phyloP scores from a whole-genome alignment of 192 early-diverging fungal species.

The Chytriomyces sp. region DNA sequence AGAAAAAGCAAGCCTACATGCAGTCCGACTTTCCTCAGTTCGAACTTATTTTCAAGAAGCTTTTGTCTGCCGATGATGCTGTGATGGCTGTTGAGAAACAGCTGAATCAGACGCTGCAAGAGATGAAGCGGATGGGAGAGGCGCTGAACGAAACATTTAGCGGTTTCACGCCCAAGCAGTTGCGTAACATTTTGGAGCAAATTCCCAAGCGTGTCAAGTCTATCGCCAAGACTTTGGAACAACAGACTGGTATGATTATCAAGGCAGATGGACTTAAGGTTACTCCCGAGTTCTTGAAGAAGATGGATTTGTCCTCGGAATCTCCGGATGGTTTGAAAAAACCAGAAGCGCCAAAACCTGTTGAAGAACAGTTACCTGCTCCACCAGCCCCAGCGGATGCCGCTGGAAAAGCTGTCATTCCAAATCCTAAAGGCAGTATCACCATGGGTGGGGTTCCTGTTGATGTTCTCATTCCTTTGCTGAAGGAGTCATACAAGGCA shows the following conservation, averaged over 20 bases:
- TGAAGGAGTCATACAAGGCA: conserved; percentile 44
- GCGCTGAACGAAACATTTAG: conserved; percentile 47
- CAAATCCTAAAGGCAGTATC: conserved; percentile 42
- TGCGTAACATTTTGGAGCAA: conserved; percentile 48
- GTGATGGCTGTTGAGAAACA: conserved; percentile 40
- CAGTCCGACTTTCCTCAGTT: conserved; percentile 57
- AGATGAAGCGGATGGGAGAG: conserved; percentile 56
- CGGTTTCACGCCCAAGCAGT: conserved; percentile 42
- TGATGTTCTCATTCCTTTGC: conserved; percentile 49
- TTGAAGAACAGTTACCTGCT: neutral
- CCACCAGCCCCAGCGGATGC: neutral
- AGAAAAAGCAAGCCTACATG: conserved; percentile 45
- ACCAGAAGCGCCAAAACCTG: neutral
- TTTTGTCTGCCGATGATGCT: conserved; percentile 42
- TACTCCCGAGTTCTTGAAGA: conserved; percentile 56
- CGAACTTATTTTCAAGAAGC: conserved; percentile 52
- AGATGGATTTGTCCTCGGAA: conserved; percentile 41
- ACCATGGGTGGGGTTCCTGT: conserved; percentile 53
- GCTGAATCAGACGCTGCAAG: conserved; percentile 51
- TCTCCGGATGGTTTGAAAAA: conserved; percentile 21
- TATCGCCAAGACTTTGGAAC: conserved; percentile 49
- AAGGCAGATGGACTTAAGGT: conserved; percentile 54
- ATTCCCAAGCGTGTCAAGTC: conserved; percentile 55
- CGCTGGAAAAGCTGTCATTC: conserved; percentile 11
- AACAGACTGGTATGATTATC: conserved; percentile 57